Percentiles rank a stretch among this genome's conserved stretches.
Evolutionary conservation across 2,329 filamentous ascomycete genomes (phyloP).

Genomic region (Neonectria magnoliae): DNA sequence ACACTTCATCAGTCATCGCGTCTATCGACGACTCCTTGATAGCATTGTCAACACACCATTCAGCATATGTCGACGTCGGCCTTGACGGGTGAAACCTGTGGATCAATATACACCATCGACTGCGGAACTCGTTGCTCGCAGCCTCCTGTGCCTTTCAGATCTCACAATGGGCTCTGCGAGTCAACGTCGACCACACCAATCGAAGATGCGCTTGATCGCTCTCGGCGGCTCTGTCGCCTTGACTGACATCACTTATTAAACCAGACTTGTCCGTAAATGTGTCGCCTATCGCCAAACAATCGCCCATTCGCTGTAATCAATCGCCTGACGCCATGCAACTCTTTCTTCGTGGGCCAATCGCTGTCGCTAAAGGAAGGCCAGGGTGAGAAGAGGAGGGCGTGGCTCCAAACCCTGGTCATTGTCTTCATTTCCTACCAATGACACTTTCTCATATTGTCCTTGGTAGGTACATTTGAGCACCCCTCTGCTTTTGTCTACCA

Average conservation of each 20-base stretch:
- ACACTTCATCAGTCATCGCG: slow-evolving; percentile 52
- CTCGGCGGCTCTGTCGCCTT: slow-evolving; percentile 33
- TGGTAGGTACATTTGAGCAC: background rate
- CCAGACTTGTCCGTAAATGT: slow-evolving; percentile 48
- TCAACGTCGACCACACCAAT: slow-evolving; percentile 41
- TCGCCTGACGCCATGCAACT: slow-evolving; percentile 38
- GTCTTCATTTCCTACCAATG: background rate
- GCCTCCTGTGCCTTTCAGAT: slow-evolving; percentile 44
- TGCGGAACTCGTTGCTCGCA: slow-evolving; percentile 44
- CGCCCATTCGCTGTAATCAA: slow-evolving; percentile 46
- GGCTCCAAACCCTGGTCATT: background rate
- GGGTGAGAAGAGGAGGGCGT: background rate
- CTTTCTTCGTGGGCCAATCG: slow-evolving; percentile 22
- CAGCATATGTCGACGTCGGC: slow-evolving; percentile 49
- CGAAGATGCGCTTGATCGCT: slow-evolving; percentile 34
- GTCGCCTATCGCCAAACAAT: slow-evolving; percentile 42
- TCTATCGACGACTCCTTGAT: slow-evolving; percentile 51
- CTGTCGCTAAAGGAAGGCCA: slow-evolving; percentile 10
- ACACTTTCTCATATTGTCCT: background rate
- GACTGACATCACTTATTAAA: slow-evolving; percentile 44
- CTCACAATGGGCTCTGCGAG: slow-evolving; percentile 39
- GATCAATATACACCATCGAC: slow-evolving; percentile 48
- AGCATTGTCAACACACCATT: slow-evolving; percentile 49
- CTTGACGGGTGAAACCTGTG: slow-evolving; percentile 47
- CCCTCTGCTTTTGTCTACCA: background rate